phyloP scores from a whole-genome alignment of 176 grass and related monocot genomes.

The Echinochloa phyllopogon region DNA sequence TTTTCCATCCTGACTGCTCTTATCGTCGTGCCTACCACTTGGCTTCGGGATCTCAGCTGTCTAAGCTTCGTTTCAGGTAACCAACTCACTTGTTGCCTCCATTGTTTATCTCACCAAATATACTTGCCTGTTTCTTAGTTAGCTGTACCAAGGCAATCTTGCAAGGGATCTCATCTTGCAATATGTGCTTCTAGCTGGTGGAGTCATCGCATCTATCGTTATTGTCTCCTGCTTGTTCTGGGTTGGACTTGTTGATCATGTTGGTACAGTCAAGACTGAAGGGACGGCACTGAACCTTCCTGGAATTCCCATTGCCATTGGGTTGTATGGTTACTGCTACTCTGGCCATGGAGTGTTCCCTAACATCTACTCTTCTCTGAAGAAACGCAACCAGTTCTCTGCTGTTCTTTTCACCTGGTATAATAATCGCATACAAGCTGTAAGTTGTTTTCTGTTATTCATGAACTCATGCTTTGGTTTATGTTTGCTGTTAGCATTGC shows the following conservation, averaged over 20 bases:
- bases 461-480: slow-evolving; percentile 33
- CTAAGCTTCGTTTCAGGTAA: slow-evolving; percentile 89
- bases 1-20: slow-evolving; percentile 80
- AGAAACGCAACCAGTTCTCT: slow-evolving; percentile 71
- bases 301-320: slow-evolving; percentile 91
- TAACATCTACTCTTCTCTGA: slow-evolving; percentile 95
- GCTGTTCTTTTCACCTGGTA: slow-evolving; percentile 75
- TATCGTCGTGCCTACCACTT: slow-evolving; percentile 88
- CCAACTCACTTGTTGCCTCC: neutral
- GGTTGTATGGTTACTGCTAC: slow-evolving; percentile 92
- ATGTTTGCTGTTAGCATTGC: slow-evolving; percentile 57
- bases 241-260: slow-evolving; percentile 79
- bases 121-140: neutral
- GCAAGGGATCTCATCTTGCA: neutral
- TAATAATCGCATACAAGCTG: neutral
- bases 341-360: slow-evolving; percentile 95
- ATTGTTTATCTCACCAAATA: neutral
- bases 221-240: slow-evolving; percentile 75
- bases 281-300: slow-evolving; percentile 64
- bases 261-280: slow-evolving; percentile 65
- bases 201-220: slow-evolving; percentile 82
- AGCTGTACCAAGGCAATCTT: neutral
- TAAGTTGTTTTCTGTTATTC: neutral
- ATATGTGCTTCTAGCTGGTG: slow-evolving; percentile 66
- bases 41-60: slow-evolving; percentile 82